phyloP scores from a whole-genome alignment of 768 basidiomycete genomes.

The Amanita fuliginea region DNA sequence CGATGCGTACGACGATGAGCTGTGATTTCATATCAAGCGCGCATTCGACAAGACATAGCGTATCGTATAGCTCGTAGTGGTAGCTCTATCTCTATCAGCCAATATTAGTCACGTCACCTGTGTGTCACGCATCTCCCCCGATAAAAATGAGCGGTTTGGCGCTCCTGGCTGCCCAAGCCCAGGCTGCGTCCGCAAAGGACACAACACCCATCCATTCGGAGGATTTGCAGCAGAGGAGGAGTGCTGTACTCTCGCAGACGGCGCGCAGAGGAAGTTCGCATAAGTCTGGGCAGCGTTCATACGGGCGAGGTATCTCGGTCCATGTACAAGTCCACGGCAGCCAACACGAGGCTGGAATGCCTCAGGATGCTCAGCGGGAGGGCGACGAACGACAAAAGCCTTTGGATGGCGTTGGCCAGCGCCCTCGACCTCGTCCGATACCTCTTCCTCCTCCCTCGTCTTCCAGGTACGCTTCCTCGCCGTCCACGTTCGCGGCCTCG shows the following conservation, averaged over 20 bases:
- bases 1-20: too few relatives aligned
- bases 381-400: too few relatives aligned
- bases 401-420: not conserved
- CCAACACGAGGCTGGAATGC: not conserved
- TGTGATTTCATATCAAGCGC: too few relatives aligned
- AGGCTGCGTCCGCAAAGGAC: not conserved
- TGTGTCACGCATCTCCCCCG: too few relatives aligned
- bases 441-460: not conserved
- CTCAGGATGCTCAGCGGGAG: not conserved
- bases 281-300: not conserved
- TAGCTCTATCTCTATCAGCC: too few relatives aligned
- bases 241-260: not conserved
- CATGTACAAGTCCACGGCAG: not conserved
- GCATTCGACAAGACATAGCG: too few relatives aligned
- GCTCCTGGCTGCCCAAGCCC: not conserved
- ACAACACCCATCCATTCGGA: not conserved
- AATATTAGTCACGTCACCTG: too few relatives aligned
- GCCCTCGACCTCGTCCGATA: not conserved
- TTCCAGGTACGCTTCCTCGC: not conserved
- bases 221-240: not conserved
- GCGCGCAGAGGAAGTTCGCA: not conserved
- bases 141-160: slow-evolving; percentile 1
- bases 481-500: not conserved
- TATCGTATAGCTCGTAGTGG: too few relatives aligned
- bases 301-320: not conserved